Conservation (phyloP, 2,329 filamentous ascomycete species). For the Fusarium sp. region DNA sequence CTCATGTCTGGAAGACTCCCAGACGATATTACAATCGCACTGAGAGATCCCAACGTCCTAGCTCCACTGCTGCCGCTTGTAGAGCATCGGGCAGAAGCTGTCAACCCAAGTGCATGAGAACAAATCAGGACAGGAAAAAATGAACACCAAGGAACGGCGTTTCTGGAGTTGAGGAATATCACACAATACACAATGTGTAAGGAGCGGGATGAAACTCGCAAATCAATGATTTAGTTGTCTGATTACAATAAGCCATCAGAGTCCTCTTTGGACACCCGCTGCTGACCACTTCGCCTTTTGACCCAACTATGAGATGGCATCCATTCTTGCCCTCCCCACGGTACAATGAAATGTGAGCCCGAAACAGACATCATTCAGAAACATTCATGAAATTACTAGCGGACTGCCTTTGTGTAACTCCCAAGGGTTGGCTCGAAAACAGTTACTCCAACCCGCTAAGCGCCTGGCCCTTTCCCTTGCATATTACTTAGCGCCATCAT, state of each 20-base stretch:
- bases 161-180: slow-evolving; percentile 19
- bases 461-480: slow-evolving; percentile 5
- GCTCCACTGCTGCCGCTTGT: slow-evolving; percentile 74
- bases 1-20: slow-evolving; percentile 60
- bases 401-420: slow-evolving; percentile 25
- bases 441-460: slow-evolving; percentile 7
- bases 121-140: not conserved
- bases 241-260: slow-evolving; percentile 28
- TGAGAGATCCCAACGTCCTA: slow-evolving; percentile 82
- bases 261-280: slow-evolving; percentile 3
- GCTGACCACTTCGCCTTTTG: not conserved
- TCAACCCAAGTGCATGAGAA: slow-evolving; percentile 32
- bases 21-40: slow-evolving; percentile 77
- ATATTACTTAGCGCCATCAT: not conserved
- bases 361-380: slow-evolving; percentile 35
- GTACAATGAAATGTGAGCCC: slow-evolving; percentile 11
- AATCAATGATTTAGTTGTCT: slow-evolving; percentile 27
- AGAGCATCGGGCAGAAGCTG: slow-evolving; percentile 69
- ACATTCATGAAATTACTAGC: slow-evolving; percentile 19
- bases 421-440: slow-evolving; percentile 12
- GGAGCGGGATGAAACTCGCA: slow-evolving; percentile 3
- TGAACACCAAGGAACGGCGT: slow-evolving; percentile 11
- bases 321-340: not conserved
- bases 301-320: not conserved
- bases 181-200: slow-evolving; percentile 4